Evolutionary conservation across 176 grass and related monocot genomes (phyloP), one percentile per base, ranked within the genome.

Genomic region (Oryza australiensis): DNA sequence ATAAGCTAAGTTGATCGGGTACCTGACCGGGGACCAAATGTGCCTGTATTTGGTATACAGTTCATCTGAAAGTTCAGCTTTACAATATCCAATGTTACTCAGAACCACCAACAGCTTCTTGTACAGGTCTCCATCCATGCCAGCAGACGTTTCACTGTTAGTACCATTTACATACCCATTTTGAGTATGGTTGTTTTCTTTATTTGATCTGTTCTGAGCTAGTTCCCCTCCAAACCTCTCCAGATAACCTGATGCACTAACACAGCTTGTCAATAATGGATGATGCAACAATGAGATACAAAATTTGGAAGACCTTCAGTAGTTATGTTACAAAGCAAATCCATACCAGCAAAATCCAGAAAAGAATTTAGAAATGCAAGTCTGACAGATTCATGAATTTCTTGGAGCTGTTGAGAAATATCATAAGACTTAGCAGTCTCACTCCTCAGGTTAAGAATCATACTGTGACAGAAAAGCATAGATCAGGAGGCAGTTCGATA

Each of bases 31-130:
- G 37, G 84, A 85, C 96, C 96, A 99, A 77, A 99, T 94, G 74
- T 99, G 90, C 83, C 90, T 95, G 86, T 99, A 99, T 87, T 86
- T 94, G 43, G 24, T 76, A 67, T 99, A 95, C 85, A 99, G 85
- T 76, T 87, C 82, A 77, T 87, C 57, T 60, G 96, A 99, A 84
- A 99, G 91, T 69, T 99, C 96, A 53, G 81, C 85, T 92, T 94
- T 99, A 63, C 93, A 99, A 83, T 93, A 95, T 24, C 96, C 96
- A 90, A 99, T 99, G 76, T 99, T 99, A 89, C 96, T 95, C 82
- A 99, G 82, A 92, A 99, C 87, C 85, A 99, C 90, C 62, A 99
- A 74, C 30, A 95, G 89, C 51, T 99, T 99, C 81, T 91, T 95
- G 67, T 94, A 89, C 45, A 79, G 84, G 70, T 85, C 87, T 28